Evolutionary conservation across 768 basidiomycete genomes (phyloP).

Genomic region (Pleurotus eryngii): DNA sequence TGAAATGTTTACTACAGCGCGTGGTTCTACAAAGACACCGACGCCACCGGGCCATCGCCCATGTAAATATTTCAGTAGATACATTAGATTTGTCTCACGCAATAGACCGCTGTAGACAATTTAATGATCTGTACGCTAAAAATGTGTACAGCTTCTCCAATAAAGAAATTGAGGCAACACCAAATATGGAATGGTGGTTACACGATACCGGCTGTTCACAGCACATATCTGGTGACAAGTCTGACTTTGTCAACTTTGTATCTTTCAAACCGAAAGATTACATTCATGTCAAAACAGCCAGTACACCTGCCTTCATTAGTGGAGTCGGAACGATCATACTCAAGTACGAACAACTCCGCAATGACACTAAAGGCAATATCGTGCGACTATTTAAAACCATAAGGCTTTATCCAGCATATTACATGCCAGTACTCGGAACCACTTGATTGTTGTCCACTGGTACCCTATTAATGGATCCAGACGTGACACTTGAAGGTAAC

Average conservation of each 20-base stretch:
- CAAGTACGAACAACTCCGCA: background rate
- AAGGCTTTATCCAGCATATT: background rate
- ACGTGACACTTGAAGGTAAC: background rate
- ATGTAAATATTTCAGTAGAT: too few species aligned
- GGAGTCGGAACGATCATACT: background rate
- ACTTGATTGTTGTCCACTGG: background rate
- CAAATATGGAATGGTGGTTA: background rate
- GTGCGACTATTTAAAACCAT: background rate
- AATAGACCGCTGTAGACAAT: too few species aligned
- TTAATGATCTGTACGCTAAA: too few species aligned
- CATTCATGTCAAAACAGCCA: background rate
- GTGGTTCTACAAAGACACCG: too few species aligned
- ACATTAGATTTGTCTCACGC: too few species aligned
- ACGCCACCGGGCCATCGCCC: too few species aligned
- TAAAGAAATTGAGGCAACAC: too few species aligned
- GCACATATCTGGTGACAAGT: conserved; percentile 14
- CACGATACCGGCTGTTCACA: background rate
- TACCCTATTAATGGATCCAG: background rate
- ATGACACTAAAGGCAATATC: background rate
- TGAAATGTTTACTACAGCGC: too few species aligned
- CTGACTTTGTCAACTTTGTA: background rate
- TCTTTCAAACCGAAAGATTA: background rate
- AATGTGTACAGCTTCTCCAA: too few species aligned
- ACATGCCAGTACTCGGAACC: background rate
- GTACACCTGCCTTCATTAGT: background rate